These are phyloP conservation scores for Trypanosoma mega DNA, from an alignment of 208 protist genomes.

Conservation along the genomic window DNA sequence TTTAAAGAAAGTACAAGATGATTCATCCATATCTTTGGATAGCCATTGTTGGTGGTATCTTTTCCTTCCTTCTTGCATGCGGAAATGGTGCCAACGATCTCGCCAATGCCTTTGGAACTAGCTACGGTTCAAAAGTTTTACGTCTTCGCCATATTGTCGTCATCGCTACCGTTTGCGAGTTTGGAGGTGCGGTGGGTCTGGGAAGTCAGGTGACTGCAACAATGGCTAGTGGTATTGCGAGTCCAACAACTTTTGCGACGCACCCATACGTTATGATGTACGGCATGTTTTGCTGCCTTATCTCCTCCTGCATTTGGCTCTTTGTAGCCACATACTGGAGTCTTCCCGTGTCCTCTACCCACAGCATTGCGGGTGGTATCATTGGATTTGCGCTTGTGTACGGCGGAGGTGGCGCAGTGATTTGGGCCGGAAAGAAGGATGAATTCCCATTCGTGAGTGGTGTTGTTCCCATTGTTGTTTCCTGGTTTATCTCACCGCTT, in stretches of 20 bases:
- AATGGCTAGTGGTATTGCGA: conserved; percentile 75
- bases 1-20: conserved; percentile 25
- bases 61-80: conserved; percentile 73
- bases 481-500: conserved; percentile 81
- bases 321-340: conserved; percentile 55
- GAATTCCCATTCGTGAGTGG: conserved; percentile 76
- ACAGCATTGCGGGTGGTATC: conserved; percentile 79
- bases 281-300: conserved; percentile 72
- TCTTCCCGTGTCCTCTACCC: conserved; percentile 75
- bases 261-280: conserved; percentile 84
- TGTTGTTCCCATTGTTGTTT: conserved; percentile 68
- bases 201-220: conserved; percentile 75
- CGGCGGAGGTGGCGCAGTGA: conserved; percentile 50
- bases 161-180: conserved; percentile 83
- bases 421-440: conserved; percentile 49
- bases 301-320: conserved; percentile 71
- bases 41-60: conserved; percentile 62
- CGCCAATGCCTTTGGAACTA: conserved; percentile 90
- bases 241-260: conserved; percentile 41
- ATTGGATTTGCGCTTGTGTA: conserved; percentile 83
- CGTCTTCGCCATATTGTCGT: conserved; percentile 77
- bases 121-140: conserved; percentile 79
- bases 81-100: conserved; percentile 92
- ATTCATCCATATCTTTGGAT: conserved; percentile 72
- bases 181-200: conserved; percentile 66